Percentiles rank a stretch among this genome's conserved stretches.
phyloP scores from a whole-genome alignment of 345 rosid genomes.

The Populus pruinosa region DNA sequence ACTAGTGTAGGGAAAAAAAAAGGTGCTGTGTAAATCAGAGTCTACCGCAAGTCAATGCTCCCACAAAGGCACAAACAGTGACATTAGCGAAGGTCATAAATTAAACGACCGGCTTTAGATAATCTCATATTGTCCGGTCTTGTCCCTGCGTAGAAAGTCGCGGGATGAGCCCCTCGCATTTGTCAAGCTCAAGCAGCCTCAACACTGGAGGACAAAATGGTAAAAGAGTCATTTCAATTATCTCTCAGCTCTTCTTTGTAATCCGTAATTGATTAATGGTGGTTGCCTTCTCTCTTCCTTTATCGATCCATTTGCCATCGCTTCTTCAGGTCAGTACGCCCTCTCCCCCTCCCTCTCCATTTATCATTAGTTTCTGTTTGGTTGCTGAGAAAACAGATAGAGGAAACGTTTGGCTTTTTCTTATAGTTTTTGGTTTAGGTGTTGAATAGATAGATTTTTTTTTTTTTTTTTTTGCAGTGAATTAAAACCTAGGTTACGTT shows the following conservation, averaged over 20 bases:
- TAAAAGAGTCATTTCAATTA: background rate
- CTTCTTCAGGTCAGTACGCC: background rate
- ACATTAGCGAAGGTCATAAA: background rate
- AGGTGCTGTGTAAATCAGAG: too few species aligned
- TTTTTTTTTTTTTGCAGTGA: background rate
- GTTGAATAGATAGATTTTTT: background rate
- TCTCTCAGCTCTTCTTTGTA: background rate
- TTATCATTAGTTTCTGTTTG: background rate
- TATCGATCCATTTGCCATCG: background rate
- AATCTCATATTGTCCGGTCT: too few species aligned
- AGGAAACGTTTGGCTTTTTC: background rate
- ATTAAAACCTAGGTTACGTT: too few species aligned
- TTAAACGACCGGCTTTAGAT: conserved; percentile 20
- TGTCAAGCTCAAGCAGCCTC: background rate
- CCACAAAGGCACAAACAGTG: background rate
- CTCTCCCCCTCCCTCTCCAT: background rate
- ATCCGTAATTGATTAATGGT: background rate
- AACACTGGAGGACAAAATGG: conserved; percentile 11
- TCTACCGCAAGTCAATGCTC: background rate
- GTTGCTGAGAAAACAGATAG: background rate
- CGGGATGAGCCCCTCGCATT: too few species aligned
- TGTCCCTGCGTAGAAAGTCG: too few species aligned
- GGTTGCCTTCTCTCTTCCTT: background rate
- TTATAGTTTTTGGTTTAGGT: background rate
- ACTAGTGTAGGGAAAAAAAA: too few species aligned